Evolutionary conservation across 805 yeast species (phyloP).

Genomic region (Ogataea chonburiensis): DNA sequence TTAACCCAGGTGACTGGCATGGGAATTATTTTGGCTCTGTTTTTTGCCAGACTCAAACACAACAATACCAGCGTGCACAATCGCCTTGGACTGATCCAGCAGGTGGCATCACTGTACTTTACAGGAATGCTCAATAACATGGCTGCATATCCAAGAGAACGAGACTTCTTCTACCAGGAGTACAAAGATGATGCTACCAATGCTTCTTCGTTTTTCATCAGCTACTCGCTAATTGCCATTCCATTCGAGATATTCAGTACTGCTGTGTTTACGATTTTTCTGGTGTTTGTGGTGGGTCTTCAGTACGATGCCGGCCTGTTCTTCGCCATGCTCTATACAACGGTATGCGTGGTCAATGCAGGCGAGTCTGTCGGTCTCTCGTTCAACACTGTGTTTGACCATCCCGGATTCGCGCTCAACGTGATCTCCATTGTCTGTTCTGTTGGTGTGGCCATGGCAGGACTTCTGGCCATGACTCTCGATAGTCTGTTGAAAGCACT

Average conservation of each 20-base stretch:
- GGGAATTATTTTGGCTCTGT: constrained; percentile 65
- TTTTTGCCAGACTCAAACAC: constrained; percentile 58
- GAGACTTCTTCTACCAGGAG: constrained; percentile 77
- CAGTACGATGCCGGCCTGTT: constrained; percentile 67
- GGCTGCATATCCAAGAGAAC: constrained; percentile 70
- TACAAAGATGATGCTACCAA: constrained; percentile 71
- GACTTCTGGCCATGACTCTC: constrained; percentile 77
- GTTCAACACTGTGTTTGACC: constrained; percentile 68
- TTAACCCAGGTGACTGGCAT: constrained; percentile 61
- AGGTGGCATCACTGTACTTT: constrained; percentile 67
- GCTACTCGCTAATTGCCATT: constrained; percentile 61
- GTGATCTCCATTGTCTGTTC: constrained; percentile 64
- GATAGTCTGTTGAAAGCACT: constrained; percentile 64
- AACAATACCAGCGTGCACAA: constrained; percentile 54
- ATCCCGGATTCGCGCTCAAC: constrained; percentile 80
- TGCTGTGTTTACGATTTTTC: constrained; percentile 55
- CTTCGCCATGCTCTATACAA: constrained; percentile 58
- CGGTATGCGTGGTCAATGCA: constrained; percentile 57
- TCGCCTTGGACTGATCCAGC: constrained; percentile 75
- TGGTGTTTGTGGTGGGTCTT: constrained; percentile 70
- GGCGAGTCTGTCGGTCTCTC: constrained; percentile 86
- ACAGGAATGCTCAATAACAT: constrained; percentile 79
- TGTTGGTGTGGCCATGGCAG: constrained; percentile 80
- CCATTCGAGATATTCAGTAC: constrained; percentile 66
- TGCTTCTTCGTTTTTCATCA: constrained; percentile 56